Conservation (phyloP, 2,329 filamentous ascomycete species). For the Pseudogymnoascus sp. region DNA sequence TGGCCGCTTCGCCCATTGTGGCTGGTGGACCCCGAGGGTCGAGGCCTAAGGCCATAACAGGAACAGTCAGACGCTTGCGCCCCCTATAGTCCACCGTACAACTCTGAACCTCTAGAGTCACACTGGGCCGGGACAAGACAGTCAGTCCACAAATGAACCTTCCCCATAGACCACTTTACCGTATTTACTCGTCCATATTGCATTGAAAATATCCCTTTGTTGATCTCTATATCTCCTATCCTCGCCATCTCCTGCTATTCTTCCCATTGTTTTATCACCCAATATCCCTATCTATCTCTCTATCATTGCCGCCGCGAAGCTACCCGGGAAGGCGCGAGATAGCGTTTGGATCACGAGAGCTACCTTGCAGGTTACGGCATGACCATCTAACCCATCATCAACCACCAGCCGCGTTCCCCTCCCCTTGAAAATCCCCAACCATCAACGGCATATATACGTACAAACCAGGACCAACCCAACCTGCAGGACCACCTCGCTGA, state of each 20-base stretch:
- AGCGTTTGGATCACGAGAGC: conserved; percentile 7
- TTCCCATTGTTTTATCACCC: background rate
- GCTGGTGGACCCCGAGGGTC: background rate
- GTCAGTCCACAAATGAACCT: background rate
- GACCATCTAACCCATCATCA: conserved; percentile 1
- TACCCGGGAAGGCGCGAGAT: conserved; percentile 7
- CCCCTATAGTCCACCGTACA: conserved; percentile 2
- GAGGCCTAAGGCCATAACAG: background rate
- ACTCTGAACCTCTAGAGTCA: background rate
- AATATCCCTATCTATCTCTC: background rate
- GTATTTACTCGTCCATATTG: background rate
- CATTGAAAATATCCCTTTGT: background rate
- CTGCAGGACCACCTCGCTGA: background rate
- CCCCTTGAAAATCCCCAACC: background rate
- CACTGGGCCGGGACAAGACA: background rate
- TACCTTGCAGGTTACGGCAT: conserved; percentile 8
- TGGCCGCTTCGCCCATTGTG: background rate
- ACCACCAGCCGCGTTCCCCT: background rate
- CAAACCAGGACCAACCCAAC: background rate
- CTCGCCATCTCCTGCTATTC: background rate
- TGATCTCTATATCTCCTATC: background rate
- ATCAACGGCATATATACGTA: background rate
- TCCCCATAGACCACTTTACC: background rate
- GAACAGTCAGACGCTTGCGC: background rate
- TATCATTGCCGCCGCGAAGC: background rate